Conservation (phyloP, 768 basidiomycete species). For the Mycena pura region DNA sequence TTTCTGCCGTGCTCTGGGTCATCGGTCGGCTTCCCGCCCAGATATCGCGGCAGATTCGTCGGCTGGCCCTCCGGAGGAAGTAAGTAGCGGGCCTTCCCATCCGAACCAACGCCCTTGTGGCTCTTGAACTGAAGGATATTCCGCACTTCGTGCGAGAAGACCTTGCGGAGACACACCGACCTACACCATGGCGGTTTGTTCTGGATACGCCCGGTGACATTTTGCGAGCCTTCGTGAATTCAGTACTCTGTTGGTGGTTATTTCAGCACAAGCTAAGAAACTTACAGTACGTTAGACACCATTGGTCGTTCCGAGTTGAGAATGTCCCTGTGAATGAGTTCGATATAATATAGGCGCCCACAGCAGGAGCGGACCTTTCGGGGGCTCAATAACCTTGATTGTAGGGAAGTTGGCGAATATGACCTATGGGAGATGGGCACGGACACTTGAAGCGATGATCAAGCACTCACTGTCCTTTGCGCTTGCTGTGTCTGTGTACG, state of each 20-base stretch:
- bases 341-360: background rate
- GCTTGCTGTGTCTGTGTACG: conserved; percentile 3
- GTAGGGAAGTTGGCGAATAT: conserved; percentile 49
- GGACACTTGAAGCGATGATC: background rate
- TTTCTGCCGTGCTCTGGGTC: conserved; percentile 35
- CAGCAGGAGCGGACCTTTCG: conserved; percentile 46
- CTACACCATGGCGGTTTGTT: conserved; percentile 60
- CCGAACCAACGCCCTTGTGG: conserved; percentile 46
- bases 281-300: conserved; percentile 70
- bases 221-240: no score
- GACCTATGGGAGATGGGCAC: conserved; percentile 9
- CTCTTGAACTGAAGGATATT: conserved; percentile 55
- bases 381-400: conserved; percentile 60
- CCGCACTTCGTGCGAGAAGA: conserved; percentile 71
- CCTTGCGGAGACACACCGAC: conserved; percentile 67
- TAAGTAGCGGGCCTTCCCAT: conserved; percentile 62
- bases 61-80: conserved; percentile 73
- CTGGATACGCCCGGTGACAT: conserved; percentile 57
- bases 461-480: conserved; percentile 1
- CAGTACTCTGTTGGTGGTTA: no score
- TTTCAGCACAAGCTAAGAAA: no score
- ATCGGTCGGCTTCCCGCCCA: conserved; percentile 48
- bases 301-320: conserved; percentile 68
- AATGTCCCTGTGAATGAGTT: conserved; percentile 46
- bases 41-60: conserved; percentile 49